Evolutionary conservation across 306 rosid genomes (phyloP), one percentile per base, ranked within the genome.

Genomic region (Quercus gilva): DNA sequence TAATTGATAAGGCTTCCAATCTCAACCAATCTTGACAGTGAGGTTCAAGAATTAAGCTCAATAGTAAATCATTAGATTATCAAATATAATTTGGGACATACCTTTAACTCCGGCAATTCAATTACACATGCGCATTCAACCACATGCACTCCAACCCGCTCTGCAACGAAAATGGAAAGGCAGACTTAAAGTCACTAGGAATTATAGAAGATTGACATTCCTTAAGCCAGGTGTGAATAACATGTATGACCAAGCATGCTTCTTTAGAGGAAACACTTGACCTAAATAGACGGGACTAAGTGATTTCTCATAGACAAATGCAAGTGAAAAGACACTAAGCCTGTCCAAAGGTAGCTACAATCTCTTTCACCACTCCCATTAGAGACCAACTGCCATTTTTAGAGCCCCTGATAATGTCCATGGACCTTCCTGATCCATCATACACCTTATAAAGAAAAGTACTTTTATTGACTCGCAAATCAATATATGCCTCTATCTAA

Each of bases 71-170:
- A 43, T 37, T 58, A 45, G 69, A 43, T 20, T 74, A 41, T 65
- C 33, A 35, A n/a, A 60, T 69, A 52, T 26, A 65, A 60, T 14
- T 2, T 15, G 53, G 59, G 85, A 2, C 76, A 59, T 87, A 96
- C 99, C 98, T 91, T 90, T 41, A 96, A 85, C 84, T 86, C 99
- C 0, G 95, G 89, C 79, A 96, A 85, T 82, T 90, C 99, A 60
- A 96, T 91, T 43, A 96, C 96, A 59, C 98, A 96, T 74, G 99
- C 99, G 49, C 97, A 93, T 84, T 96, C 99, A 68, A 91, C 90
- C 80, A 96, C 97, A 15, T 84, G 21, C 60, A 88, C 98, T 26
- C 86, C 96, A 73, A 93, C 96, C 41, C 98, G 97, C 80, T 96
- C 98, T 96, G 91, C 84, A 83, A 87, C 57, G 41, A 79, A 55